Evolutionary conservation across 75 land plant species (phyloP).

Genomic region (Pinus tabuliformis): DNA sequence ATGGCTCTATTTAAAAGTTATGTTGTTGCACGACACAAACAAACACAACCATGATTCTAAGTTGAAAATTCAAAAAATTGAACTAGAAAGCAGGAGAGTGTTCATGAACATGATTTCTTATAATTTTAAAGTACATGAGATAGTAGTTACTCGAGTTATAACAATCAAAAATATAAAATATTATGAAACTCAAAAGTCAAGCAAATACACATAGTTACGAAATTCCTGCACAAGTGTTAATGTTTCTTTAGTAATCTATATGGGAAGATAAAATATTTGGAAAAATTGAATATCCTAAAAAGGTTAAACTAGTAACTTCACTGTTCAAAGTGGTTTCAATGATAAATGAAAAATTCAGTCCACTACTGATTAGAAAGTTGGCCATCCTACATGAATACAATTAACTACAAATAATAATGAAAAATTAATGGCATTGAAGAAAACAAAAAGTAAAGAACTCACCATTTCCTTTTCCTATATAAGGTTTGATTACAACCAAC

Average conservation of each 20-base stretch:
- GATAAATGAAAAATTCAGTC: not conserved
- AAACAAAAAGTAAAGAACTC: slow-evolving; percentile 10
- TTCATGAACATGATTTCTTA: not conserved
- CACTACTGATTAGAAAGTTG: not conserved
- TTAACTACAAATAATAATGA: not conserved
- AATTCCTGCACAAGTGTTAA: not conserved
- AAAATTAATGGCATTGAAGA: not conserved
- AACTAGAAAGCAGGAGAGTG: no score
- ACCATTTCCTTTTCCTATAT: slow-evolving; percentile 94
- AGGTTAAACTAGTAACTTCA: not conserved
- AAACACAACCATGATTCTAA: not conserved
- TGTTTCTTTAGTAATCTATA: not conserved
- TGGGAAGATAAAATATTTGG: not conserved
- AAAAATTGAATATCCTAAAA: not conserved
- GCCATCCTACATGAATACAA: not conserved
- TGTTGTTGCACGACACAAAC: slow-evolving; percentile 67
- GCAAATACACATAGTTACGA: not conserved
- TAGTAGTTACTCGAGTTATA: not conserved
- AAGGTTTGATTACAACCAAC: slow-evolving; percentile 92
- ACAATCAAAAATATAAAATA: not conserved
- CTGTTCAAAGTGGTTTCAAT: not conserved
- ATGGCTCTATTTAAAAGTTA: slow-evolving; percentile 93
- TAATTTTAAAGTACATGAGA: not conserved
- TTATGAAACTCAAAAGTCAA: not conserved
- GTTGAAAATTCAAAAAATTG: not conserved